Evolutionary conservation across 768 basidiomycete genomes (phyloP).

Genomic region (Pisolithus sp.): DNA sequence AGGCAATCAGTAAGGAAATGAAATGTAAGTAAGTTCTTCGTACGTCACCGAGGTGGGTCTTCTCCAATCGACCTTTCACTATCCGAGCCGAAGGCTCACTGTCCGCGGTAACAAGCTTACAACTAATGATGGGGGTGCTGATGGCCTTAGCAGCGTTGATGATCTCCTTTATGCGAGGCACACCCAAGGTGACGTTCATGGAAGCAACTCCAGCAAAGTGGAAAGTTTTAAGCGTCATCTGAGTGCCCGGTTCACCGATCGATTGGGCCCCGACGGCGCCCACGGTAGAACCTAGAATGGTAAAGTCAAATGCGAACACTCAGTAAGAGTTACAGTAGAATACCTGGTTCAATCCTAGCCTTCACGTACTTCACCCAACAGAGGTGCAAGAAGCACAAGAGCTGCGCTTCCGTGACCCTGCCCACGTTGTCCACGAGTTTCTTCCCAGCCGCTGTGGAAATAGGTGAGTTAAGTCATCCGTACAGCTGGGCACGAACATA

Average conservation of each 20-base stretch:
- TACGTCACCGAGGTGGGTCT: constrained; percentile 91
- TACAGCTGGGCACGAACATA: constrained; percentile 27
- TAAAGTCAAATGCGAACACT: not conserved
- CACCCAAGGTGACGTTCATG: constrained; percentile 99
- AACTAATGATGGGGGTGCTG: constrained; percentile 97
- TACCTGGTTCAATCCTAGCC: constrained; percentile 94
- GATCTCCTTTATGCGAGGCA: constrained; percentile 99
- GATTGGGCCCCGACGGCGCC: constrained; percentile 99
- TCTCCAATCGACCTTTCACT: constrained; percentile 93
- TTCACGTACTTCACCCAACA: constrained; percentile 91
- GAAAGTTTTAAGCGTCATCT: constrained; percentile 99
- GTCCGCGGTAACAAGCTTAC: constrained; percentile 77
- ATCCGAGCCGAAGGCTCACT: constrained; percentile 96
- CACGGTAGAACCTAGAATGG: constrained; percentile 77
- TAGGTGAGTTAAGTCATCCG: constrained; percentile 1
- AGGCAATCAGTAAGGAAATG: not conserved
- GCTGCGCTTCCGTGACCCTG: constrained; percentile 81
- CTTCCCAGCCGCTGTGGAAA: constrained; percentile 50
- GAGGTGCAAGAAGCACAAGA: constrained; percentile 73
- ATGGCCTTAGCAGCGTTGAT: constrained; percentile 98
- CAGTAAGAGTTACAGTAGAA: constrained; percentile 1
- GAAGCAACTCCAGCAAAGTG: constrained; percentile 99
- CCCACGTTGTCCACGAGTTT: constrained; percentile 81
- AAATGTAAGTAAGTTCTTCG: constrained; percentile 16
- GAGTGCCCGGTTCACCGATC: constrained; percentile 98